These are phyloP conservation scores for Citrus mangshanensis DNA, from an alignment of 345 rosid species.

Conservation along the genomic window DNA sequence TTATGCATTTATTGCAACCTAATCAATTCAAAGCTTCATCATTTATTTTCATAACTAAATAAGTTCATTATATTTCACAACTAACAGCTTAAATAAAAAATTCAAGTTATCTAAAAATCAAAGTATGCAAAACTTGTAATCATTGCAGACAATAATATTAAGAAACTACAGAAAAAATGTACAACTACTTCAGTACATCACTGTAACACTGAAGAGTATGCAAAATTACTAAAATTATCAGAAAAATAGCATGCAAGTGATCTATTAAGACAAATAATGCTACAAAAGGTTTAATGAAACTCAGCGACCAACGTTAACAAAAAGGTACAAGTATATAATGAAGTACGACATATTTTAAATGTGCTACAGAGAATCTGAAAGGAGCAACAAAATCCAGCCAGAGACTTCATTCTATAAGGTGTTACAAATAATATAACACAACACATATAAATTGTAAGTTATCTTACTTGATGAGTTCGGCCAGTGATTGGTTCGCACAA, in stretches of 20 bases:
- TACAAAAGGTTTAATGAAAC: neutral
- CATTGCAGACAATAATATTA: neutral
- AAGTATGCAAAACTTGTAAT: neutral
- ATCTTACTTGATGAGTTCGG: slow-evolving; percentile 90
- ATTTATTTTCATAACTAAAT: neutral
- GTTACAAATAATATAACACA: neutral
- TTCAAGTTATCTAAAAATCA: neutral
- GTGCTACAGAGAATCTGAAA: neutral
- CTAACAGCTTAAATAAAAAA: neutral
- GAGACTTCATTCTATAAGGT: neutral
- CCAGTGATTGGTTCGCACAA: slow-evolving; percentile 92
- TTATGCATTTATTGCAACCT: neutral
- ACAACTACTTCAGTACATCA: neutral
- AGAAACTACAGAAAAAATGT: neutral
- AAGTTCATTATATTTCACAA: neutral
- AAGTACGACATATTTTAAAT: neutral
- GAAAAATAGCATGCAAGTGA: neutral
- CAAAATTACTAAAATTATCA: neutral
- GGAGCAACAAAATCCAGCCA: neutral
- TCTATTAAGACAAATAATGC: neutral
- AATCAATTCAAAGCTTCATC: slow-evolving; percentile 1
- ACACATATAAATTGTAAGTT: neutral
- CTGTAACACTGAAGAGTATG: neutral
- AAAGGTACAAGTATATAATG: neutral
- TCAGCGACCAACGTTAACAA: neutral